Evolutionary conservation across 1,284 basidiomycete species (phyloP).

Genomic region (Rhodotorula sp.): DNA sequence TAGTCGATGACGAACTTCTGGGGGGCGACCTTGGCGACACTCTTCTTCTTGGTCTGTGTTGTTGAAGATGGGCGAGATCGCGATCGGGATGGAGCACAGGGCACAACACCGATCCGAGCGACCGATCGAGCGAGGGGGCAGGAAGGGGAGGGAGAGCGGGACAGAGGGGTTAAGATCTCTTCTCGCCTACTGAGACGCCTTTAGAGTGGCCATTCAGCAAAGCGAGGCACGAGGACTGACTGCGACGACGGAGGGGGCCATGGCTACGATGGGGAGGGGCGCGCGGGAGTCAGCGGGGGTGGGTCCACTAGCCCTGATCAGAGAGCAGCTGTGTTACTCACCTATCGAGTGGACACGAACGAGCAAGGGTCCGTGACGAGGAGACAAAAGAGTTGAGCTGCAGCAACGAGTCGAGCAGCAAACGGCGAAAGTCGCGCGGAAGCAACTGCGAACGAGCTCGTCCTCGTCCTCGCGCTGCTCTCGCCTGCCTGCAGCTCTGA

Average conservation of each 20-base stretch:
- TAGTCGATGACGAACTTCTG: slow-evolving; percentile 52
- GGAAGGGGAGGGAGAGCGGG: background rate
- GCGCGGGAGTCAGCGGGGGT: background rate
- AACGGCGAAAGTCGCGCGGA: background rate
- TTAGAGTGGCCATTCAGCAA: slow-evolving; percentile 26
- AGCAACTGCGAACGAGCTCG: background rate
- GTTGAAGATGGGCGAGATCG: background rate
- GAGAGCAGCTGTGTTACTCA: background rate
- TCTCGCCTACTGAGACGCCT: slow-evolving; percentile 38
- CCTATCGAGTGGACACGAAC: background rate
- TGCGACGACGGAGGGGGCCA: slow-evolving; percentile 34
- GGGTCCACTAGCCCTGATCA: background rate
- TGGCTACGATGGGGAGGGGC: slow-evolving; percentile 13
- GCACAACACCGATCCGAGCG: background rate
- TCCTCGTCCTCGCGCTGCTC: background rate
- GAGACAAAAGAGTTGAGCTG: background rate
- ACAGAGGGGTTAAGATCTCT: background rate
- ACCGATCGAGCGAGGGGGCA: too few relatives aligned
- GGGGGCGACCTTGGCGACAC: slow-evolving; percentile 19
- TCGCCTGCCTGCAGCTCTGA: background rate
- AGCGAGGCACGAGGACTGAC: slow-evolving; percentile 22
- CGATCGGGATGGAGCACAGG: background rate
- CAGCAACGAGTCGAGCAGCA: background rate
- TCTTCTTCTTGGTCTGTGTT: slow-evolving; percentile 28
- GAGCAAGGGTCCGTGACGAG: background rate